Conservation (phyloP, 1,284 basidiomycete species). For the Austroboletus niveus region DNA sequence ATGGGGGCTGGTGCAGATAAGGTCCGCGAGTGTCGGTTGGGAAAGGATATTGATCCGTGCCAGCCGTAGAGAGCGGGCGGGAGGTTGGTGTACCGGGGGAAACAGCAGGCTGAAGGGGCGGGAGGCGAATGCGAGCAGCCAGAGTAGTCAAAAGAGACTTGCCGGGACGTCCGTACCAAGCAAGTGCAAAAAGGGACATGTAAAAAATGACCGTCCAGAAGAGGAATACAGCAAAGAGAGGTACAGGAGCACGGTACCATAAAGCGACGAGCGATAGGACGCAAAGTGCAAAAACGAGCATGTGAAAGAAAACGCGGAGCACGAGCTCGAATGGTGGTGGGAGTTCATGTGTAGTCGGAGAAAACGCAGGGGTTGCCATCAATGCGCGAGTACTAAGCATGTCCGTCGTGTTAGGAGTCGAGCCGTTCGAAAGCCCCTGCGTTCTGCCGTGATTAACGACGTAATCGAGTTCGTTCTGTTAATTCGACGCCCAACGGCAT, state of each 20-base stretch:
- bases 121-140: constrained; percentile 44
- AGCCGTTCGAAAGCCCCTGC: constrained; percentile 40
- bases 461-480: constrained; percentile 69
- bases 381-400: constrained; percentile 46
- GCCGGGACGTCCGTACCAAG: constrained; percentile 56
- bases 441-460: constrained; percentile 42
- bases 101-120: constrained; percentile 18
- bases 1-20: constrained; percentile 62
- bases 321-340: constrained; percentile 42
- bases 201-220: constrained; percentile 62
- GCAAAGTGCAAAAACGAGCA: constrained; percentile 55
- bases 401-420: constrained; percentile 52
- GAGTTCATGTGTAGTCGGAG: constrained; percentile 32
- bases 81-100: constrained; percentile 33
- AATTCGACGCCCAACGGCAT: constrained; percentile 12
- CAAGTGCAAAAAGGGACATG: constrained; percentile 45
- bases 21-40: constrained; percentile 47
- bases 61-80: constrained; percentile 38
- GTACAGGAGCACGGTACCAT: constrained; percentile 52
- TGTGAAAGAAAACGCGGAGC: constrained; percentile 55
- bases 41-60: constrained; percentile 47
- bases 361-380: constrained; percentile 31
- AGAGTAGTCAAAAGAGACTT: constrained; percentile 56
- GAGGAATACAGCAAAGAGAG: constrained; percentile 64
- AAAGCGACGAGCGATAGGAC: constrained; percentile 56